Evolutionary conservation across 371 early-diverging fungal species (phyloP), one percentile per base, ranked within the genome.

Genomic region (Globomyces sp.): DNA sequence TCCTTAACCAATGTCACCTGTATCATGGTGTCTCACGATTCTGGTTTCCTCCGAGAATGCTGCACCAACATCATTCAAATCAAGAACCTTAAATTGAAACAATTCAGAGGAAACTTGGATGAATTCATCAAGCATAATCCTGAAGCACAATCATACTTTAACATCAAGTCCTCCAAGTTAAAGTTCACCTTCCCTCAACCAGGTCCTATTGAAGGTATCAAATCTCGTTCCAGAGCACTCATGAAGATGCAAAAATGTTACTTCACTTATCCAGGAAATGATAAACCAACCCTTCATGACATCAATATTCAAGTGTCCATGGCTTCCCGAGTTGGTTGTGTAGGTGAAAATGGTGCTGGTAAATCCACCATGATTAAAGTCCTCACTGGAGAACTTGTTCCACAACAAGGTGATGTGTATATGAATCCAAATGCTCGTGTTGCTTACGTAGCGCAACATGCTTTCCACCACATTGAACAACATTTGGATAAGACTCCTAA

Each of bases 371-470:
- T 92, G 81, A 86, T 73, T 65, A 70, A 70, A 45, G 74, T 91
- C 37, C 71, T 91, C 73, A 87, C 89, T n/a, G 87, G 87, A 68
- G 85, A 88, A 70, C 67, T 80, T 24, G 71, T 72, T 5, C 85
- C 87, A 64, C 84, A 85, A 70, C 77, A 78, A 11, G 85, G 86
- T 68, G 74, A 81, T 61, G 87, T 87, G 41, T 85, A 83, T 86
- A 71, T 55, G 69, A 66, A 71, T 74, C 89, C 89, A 65, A 88
- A 87, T 78, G 78, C 89, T 64, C 90, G 92, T 76, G 88, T 90
- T 77, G 92, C 89, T 60, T 93, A 92, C 73, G 92, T 93, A 63
- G 91, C 93, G 55, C 93, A 95, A 78, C 92, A 93, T 70, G 90
- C 91, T 65, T 91, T 92, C 87, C 89, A 91, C 76, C 91, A 92